phyloP scores from a whole-genome alignment of 495 filamentous ascomycete genomes.

The Aspergillus egyptiacus region DNA sequence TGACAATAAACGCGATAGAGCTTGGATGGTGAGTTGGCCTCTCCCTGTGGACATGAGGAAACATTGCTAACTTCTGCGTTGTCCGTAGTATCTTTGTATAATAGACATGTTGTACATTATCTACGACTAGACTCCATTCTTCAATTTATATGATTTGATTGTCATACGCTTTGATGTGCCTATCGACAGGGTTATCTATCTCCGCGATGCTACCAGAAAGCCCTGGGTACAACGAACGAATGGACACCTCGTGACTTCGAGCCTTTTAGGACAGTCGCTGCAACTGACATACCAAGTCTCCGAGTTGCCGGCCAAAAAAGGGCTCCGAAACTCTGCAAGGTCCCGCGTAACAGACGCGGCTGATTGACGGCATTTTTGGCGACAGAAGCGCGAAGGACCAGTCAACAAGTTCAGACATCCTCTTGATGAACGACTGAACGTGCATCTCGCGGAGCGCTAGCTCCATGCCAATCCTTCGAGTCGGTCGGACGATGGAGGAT shows the following conservation, averaged over 20 bases:
- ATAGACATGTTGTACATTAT: conserved; percentile 22
- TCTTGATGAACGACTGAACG: background rate
- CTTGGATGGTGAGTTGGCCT: conserved; percentile 5
- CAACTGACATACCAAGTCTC: no score
- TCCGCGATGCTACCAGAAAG: no score
- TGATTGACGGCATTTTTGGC: no score
- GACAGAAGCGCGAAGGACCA: background rate
- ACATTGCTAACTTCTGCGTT: background rate
- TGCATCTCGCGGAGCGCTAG: background rate
- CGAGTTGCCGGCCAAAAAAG: no score
- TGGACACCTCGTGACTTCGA: no score
- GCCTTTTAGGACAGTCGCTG: no score
- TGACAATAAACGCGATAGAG: conserved; percentile 2
- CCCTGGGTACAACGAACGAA: no score
- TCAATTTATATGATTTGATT: background rate
- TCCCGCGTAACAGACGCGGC: no score
- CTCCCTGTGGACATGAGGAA: background rate
- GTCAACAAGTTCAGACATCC: background rate
- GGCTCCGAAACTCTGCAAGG: no score
- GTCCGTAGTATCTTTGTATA: conserved; percentile 7
- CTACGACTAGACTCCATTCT: conserved; percentile 2
- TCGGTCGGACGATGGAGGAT: background rate
- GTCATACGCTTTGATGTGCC: background rate
- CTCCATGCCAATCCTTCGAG: background rate
- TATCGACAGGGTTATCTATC: background rate